These are phyloP conservation scores for Gaeumannomyces tritici DNA, from an alignment of 2,329 filamentous ascomycete species.

Conservation along the genomic window DNA sequence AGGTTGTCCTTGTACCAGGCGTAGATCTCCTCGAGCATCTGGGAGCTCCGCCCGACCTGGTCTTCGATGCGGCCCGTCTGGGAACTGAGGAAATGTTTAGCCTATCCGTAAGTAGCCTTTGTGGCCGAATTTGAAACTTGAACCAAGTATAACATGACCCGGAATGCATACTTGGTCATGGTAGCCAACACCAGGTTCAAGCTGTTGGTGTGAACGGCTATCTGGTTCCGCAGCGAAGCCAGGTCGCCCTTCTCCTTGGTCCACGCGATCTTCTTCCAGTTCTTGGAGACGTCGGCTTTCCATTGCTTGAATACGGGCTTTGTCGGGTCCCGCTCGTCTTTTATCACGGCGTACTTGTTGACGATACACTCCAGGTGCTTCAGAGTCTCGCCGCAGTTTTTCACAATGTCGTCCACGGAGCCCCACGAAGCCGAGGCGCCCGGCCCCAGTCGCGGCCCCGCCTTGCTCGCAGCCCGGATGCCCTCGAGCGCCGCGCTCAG, in stretches of 20 bases:
- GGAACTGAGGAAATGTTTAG: neutral
- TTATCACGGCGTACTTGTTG: neutral
- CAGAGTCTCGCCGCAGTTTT: neutral
- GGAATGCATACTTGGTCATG: neutral
- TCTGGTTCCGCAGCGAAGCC: conserved; percentile 11
- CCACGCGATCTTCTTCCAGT: conserved; percentile 20
- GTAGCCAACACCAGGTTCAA: conserved; percentile 14
- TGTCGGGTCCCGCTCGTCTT: neutral
- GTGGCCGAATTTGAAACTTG: too few relatives aligned
- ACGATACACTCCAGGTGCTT: neutral
- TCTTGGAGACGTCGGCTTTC: conserved; percentile 13
- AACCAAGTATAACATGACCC: too few relatives aligned
- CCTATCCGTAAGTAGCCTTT: too few relatives aligned
- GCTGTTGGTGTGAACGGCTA: conserved; percentile 15
- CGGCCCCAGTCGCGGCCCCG: too few relatives aligned
- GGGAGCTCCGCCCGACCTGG: neutral
- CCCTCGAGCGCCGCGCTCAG: conserved; percentile 16
- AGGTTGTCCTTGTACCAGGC: neutral
- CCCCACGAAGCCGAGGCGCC: too few relatives aligned
- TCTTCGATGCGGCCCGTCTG: neutral
- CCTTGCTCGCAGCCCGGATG: neutral
- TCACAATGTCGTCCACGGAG: neutral
- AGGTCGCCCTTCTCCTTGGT: conserved; percentile 18
- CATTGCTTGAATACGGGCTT: conserved; percentile 9
- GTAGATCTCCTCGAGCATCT: neutral